These are phyloP conservation scores for Aspergillus melleus DNA, from an alignment of 2,329 filamentous ascomycete genomes.

Conservation along the genomic window DNA sequence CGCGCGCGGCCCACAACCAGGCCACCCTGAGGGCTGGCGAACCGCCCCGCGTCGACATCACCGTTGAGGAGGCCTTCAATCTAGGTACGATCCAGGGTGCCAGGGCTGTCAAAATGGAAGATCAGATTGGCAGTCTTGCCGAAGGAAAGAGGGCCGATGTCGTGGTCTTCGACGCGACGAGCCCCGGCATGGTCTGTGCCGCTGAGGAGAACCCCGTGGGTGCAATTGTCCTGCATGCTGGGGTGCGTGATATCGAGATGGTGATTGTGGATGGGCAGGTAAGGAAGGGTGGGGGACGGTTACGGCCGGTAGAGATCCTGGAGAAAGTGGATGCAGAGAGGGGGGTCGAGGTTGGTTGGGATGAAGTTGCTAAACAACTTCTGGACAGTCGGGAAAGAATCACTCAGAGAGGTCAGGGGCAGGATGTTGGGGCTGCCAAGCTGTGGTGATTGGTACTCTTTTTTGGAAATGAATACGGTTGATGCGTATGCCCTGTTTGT, in stretches of 20 bases:
- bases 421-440: background rate
- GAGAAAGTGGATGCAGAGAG: background rate
- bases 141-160: conserved; percentile 33
- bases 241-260: conserved; percentile 25
- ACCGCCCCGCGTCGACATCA: conserved; percentile 11
- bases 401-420: background rate
- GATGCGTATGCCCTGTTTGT: too few relatives aligned
- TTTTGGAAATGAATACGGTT: background rate
- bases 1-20: conserved; percentile 20
- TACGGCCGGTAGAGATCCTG: conserved; percentile 11
- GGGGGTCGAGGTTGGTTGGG: background rate
- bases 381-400: background rate
- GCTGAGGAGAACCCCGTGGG: conserved; percentile 28
- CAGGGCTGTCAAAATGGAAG: conserved; percentile 25
- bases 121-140: conserved; percentile 26
- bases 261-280: conserved; percentile 31
- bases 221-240: conserved; percentile 31
- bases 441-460: background rate
- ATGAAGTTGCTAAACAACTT: background rate
- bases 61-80: conserved; percentile 27
- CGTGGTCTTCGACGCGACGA: conserved; percentile 28
- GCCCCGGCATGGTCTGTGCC: conserved; percentile 28
- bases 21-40: conserved; percentile 9
- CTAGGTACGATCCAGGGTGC: conserved; percentile 34
- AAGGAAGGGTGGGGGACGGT: conserved; percentile 17